phyloP scores from a whole-genome alignment of 352 stramenopile genomes.

The Pelagophyceae sp. region DNA sequence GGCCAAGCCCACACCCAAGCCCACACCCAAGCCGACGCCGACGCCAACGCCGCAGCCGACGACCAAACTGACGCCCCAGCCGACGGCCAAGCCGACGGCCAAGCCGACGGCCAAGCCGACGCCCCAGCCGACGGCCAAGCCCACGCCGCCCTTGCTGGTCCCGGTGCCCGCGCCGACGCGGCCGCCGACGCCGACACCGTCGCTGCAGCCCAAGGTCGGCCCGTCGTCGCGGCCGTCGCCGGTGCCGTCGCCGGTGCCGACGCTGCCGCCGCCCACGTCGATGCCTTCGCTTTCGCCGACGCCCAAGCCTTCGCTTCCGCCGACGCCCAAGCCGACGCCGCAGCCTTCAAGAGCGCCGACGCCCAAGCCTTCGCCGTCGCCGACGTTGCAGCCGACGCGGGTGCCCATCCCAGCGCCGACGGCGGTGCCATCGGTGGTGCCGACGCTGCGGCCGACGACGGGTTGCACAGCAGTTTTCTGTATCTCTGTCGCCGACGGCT shows the following conservation, averaged over 20 bases:
- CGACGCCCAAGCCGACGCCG: background rate
- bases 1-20: background rate
- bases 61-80: background rate
- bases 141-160: background rate
- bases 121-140: background rate
- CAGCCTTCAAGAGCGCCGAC: background rate
- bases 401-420: background rate
- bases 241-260: background rate
- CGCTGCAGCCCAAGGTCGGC: background rate
- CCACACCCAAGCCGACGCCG: background rate
- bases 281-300: background rate
- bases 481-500: background rate
- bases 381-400: background rate
- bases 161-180: background rate
- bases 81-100: background rate
- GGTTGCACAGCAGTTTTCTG: background rate
- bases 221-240: background rate
- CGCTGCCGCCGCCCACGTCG: background rate
- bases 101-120: background rate
- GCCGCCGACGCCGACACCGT: background rate
- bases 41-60: background rate
- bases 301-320: background rate
- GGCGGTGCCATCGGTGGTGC: background rate
- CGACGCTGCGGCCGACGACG: background rate
- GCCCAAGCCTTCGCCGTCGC: background rate